Evolutionary conservation across 1,139 yeast species (phyloP).

Genomic region (Oligophagozyma castellii): DNA sequence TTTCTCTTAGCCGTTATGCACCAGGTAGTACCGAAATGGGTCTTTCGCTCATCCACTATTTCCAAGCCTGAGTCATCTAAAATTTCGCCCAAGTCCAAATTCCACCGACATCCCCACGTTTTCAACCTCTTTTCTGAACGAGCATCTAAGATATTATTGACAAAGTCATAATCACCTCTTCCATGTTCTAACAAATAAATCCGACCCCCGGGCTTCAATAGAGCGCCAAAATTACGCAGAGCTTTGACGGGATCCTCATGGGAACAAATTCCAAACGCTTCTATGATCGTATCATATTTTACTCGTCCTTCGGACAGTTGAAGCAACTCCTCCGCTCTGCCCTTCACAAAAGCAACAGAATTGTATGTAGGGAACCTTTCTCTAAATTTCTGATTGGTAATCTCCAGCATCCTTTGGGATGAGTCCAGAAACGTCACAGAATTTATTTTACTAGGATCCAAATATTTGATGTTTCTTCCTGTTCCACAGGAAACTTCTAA

Average conservation of each 20-base stretch:
- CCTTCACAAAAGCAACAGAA: constrained; percentile 76
- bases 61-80: constrained; percentile 76
- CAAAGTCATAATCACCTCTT: constrained; percentile 61
- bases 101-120: constrained; percentile 98
- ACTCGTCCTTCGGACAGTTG: constrained; percentile 34
- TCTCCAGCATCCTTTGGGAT: constrained; percentile 70
- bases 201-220: constrained; percentile 85
- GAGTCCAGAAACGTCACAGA: constrained; percentile 81
- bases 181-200: constrained; percentile 87
- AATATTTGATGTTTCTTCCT: constrained; percentile 75
- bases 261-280: constrained; percentile 91
- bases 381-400: constrained; percentile 64
- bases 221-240: constrained; percentile 51
- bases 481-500: constrained; percentile 94
- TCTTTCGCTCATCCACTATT: constrained; percentile 62
- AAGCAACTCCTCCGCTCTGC: constrained; percentile 78
- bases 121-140: constrained; percentile 74
- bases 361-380: constrained; percentile 49
- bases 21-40: constrained; percentile 94
- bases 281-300: constrained; percentile 81
- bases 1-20: constrained; percentile 61
- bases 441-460: constrained; percentile 43
- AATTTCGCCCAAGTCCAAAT: constrained; percentile 77
- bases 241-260: constrained; percentile 87
- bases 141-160: constrained; percentile 70